These are phyloP conservation scores for Fomitopsis schrenkii DNA, from an alignment of 1,284 basidiomycete species.

Conservation along the genomic window DNA sequence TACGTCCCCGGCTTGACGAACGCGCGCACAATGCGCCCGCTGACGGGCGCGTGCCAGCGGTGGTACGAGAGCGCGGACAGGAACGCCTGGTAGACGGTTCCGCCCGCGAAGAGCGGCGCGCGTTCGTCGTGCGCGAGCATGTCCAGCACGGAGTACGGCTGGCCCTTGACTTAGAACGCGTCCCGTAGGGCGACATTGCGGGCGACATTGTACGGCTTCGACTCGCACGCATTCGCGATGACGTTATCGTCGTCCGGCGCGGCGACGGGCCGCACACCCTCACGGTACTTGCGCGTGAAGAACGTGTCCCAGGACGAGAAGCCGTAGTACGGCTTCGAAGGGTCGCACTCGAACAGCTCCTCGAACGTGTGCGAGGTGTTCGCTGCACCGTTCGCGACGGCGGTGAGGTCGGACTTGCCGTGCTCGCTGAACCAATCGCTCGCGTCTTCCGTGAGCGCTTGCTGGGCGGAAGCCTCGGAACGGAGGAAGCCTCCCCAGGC, in stretches of 20 bases:
- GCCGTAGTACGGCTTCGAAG: conserved; percentile 32
- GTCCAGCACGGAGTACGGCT: conserved; percentile 39
- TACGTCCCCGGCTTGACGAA: conserved; percentile 36
- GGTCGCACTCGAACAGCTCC: conserved; percentile 38
- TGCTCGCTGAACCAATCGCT: conserved; percentile 40
- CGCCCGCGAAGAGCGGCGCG: conserved; percentile 33
- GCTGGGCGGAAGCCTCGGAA: conserved; percentile 34
- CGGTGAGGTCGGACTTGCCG: background rate
- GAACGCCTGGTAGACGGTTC: conserved; percentile 43
- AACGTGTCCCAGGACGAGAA: conserved; percentile 55
- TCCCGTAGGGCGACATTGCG: conserved; percentile 28
- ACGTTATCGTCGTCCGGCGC: conserved; percentile 32
- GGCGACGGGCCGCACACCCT: conserved; percentile 36
- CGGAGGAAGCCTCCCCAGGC: conserved; percentile 48
- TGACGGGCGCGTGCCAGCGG: conserved; percentile 40
- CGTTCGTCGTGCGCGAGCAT: conserved; percentile 35
- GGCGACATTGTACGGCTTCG: conserved; percentile 34
- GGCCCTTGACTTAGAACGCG: conserved; percentile 43
- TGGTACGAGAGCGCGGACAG: conserved; percentile 40
- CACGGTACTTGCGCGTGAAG: conserved; percentile 42
- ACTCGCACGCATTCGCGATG: conserved; percentile 43
- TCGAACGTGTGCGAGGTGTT: conserved; percentile 27
- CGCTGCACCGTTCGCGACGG: conserved; percentile 3
- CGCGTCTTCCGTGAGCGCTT: conserved; percentile 31
- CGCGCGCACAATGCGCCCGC: conserved; percentile 34